Evolutionary conservation across 83 land plant species (phyloP), one percentile per base, ranked within the genome.

Genomic region (Larix sibirica): DNA sequence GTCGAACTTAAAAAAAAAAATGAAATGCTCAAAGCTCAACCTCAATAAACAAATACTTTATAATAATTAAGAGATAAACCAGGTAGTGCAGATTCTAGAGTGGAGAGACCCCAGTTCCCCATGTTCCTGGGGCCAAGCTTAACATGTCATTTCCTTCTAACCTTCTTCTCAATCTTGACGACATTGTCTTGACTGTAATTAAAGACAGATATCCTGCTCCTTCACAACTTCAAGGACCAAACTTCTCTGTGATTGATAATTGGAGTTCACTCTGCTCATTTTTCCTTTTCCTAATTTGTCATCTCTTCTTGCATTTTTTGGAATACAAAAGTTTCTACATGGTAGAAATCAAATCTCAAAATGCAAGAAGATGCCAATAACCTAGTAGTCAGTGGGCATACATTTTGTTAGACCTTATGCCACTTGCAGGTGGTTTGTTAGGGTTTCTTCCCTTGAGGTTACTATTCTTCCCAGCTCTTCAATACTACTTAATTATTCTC

Each of bases 111-210:
- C 81, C 87, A 56, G 78, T 89, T 10, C 95, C 94, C 9, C 38
- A 76, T 17, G 90, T 93, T 13, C 94, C 94, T 6, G 70, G 80
- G 50, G 17, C 90, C 1, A 88, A 77, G 86, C 96, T 94, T 0
- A 84, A 86, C 20, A 62, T 87, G 87, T 88, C 87, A 42, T 88
- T 89, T 79, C 86, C 87, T 66, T 83, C 89, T 4, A 83, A 83
- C 23, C 81, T 91, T 28, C 74, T 91, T 64, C 42, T 88, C 79
- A 93, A 84, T 66, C 75, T 93, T 83, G 92, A 93, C 65, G 95
- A 93, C 77, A 93, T 91, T 64, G 89, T 85, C 10, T 91, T 4
- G 95, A 93, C 61, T 87, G 81, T 85, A 88, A 92, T 77, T 90
- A 65, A 26, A 23, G 87, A 62, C 65, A 21, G 40, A 14, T 86